These are phyloP conservation scores for Pezicula carpinea DNA, from an alignment of 2,329 filamentous ascomycete genomes.

Conservation along the genomic window DNA sequence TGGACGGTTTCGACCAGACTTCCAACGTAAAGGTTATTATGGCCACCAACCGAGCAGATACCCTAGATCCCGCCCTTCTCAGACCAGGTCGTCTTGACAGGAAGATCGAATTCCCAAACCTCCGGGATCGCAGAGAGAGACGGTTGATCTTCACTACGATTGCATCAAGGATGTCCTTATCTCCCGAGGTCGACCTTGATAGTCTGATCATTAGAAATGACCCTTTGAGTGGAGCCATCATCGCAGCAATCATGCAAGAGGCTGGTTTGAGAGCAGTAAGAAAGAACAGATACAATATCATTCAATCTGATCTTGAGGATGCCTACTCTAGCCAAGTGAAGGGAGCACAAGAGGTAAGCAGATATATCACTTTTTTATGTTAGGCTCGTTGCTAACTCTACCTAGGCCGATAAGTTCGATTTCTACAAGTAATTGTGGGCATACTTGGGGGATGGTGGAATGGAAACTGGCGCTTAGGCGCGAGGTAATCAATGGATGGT, in stretches of 20 bases:
- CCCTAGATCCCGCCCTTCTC: conserved; percentile 88
- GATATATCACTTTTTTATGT: conserved; percentile 33
- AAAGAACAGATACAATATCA: conserved; percentile 99
- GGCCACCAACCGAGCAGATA: conserved; percentile 98
- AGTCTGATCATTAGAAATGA: conserved; percentile 96
- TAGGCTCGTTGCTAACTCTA: conserved; percentile 9
- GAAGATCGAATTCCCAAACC: conserved; percentile 98
- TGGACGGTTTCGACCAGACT: conserved; percentile 99
- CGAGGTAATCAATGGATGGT: not conserved
- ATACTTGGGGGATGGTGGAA: not conserved
- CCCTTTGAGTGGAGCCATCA: conserved; percentile 89
- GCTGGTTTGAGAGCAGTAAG: conserved; percentile 88
- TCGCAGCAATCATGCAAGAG: conserved; percentile 99
- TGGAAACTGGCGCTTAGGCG: not conserved
- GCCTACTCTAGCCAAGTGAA: conserved; percentile 97
- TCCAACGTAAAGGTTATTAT: conserved; percentile 99
- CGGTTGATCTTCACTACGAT: conserved; percentile 98
- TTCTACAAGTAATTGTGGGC: conserved; percentile 68
- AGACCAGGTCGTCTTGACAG: conserved; percentile 92
- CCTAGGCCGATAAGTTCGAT: conserved; percentile 69
- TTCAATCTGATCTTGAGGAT: conserved; percentile 93
- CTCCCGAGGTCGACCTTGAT: conserved; percentile 93
- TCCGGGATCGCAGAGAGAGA: conserved; percentile 89
- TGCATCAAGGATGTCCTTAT: conserved; percentile 92
- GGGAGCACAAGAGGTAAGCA: conserved; percentile 60